Percentiles rank a stretch among this genome's conserved stretches.
Evolutionary conservation across 148 eudicot genomes (phyloP).

Genomic region (Nyssa sinensis): DNA sequence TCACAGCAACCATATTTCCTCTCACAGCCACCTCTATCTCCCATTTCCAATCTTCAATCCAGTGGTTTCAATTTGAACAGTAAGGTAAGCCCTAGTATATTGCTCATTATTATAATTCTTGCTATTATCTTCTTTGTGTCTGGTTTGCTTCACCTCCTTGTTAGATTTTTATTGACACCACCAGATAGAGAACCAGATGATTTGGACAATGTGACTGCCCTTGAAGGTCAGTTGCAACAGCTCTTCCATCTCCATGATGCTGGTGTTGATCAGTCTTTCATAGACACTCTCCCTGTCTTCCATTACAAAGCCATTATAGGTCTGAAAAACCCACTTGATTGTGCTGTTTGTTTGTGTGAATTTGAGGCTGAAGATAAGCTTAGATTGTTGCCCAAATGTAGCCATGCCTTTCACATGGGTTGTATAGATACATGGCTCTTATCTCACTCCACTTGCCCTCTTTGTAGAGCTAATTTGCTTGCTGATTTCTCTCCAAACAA

Average conservation of each 20-base stretch:
- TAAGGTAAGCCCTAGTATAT: conserved; percentile 71
- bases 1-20: conserved; percentile 19
- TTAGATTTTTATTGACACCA: conserved; percentile 60
- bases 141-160: conserved; percentile 72
- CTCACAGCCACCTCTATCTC: conserved; percentile 26
- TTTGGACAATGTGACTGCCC: conserved; percentile 47
- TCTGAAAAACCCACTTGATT: conserved; percentile 72
- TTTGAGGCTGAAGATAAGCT: conserved; percentile 71
- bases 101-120: conserved; percentile 64
- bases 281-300: conserved; percentile 78
- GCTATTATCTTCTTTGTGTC: conserved; percentile 77
- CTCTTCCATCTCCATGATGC: conserved; percentile 80
- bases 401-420: conserved; percentile 92
- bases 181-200: conserved; percentile 53
- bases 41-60: conserved; percentile 9
- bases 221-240: conserved; percentile 86
- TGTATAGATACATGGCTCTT: conserved; percentile 94
- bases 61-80: conserved; percentile 34
- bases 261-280: conserved; percentile 85
- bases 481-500: conserved; percentile 30
- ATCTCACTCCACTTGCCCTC: conserved; percentile 92
- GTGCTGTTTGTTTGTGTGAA: conserved; percentile 91
- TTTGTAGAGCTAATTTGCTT: conserved; percentile 65
- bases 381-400: conserved; percentile 79
- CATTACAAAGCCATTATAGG: conserved; percentile 71